phyloP scores from a whole-genome alignment of 805 yeast species.

The Yarrowia porcina region DNA sequence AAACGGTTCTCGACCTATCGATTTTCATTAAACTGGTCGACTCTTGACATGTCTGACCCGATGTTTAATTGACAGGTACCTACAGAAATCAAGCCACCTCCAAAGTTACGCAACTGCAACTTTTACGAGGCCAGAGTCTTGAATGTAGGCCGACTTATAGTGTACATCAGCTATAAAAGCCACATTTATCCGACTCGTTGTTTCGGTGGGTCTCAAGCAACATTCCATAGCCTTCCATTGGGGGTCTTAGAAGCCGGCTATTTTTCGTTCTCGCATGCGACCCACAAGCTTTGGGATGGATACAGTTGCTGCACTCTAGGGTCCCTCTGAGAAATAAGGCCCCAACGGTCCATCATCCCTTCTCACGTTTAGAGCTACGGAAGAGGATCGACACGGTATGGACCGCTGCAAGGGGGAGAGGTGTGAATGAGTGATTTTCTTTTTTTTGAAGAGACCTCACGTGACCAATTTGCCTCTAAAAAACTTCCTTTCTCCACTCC shows the following conservation, averaged over 20 bases:
- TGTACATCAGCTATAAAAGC: too few relatives aligned
- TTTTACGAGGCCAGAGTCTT: too few relatives aligned
- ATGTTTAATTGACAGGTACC: constrained; percentile 9
- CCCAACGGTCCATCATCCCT: constrained; percentile 2
- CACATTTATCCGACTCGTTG: not conserved
- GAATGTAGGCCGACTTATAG: too few relatives aligned
- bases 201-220: not conserved
- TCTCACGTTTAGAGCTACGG: not conserved
- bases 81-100: constrained; percentile 7
- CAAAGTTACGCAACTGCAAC: not conserved
- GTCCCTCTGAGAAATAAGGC: not conserved
- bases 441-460: not conserved
- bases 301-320: not conserved
- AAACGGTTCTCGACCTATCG: too few relatives aligned
- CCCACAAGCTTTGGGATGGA: not conserved
- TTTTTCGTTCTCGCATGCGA: not conserved
- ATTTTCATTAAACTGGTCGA: too few relatives aligned
- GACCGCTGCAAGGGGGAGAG: too few relatives aligned
- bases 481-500: too few relatives aligned
- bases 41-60: not conserved
- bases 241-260: not conserved
- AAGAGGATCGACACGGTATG: not conserved
- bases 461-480: not conserved
- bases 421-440: too few relatives aligned
- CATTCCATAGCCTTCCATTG: not conserved